Evolutionary conservation across 139 green algal species (phyloP).

Genomic region (Deuterostichococcus epilithicus): DNA sequence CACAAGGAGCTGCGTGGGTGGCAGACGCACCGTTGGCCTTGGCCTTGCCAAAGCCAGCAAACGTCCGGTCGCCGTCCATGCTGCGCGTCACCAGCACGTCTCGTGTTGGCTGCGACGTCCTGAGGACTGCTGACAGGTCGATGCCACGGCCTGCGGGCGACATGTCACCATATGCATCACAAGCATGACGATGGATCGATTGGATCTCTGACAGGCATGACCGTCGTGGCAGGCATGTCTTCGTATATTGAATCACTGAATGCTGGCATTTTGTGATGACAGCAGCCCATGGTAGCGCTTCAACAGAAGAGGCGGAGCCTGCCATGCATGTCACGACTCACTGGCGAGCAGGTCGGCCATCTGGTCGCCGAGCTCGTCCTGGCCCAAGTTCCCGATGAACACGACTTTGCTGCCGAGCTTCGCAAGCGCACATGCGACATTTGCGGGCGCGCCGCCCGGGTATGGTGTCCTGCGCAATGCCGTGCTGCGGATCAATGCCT

Average conservation of each 20-base stretch:
- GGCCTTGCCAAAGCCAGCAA: constrained; percentile 73
- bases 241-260: neutral
- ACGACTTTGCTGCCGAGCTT: constrained; percentile 46
- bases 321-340: constrained; percentile 17
- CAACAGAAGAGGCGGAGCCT: neutral
- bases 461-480: constrained; percentile 63
- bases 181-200: neutral
- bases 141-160: constrained; percentile 56
- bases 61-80: constrained; percentile 69
- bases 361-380: constrained; percentile 64
- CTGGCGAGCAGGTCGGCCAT: constrained; percentile 64
- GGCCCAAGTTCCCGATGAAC: constrained; percentile 70
- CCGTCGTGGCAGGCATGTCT: no score
- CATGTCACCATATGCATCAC: neutral
- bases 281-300: neutral
- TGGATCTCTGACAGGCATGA: constrained; percentile 6
- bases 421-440: constrained; percentile 66
- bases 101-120: constrained; percentile 51
- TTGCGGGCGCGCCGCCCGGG: constrained; percentile 76
- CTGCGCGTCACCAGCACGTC: constrained; percentile 77
- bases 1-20: no score
- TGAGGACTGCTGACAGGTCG: constrained; percentile 54
- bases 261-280: no score
- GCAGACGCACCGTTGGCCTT: constrained; percentile 22
- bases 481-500: neutral